Percentiles rank a stretch among this genome's conserved stretches.
Conservation (phyloP, 768 basidiomycete genomes). For the Mycena capillaripes region DNA sequence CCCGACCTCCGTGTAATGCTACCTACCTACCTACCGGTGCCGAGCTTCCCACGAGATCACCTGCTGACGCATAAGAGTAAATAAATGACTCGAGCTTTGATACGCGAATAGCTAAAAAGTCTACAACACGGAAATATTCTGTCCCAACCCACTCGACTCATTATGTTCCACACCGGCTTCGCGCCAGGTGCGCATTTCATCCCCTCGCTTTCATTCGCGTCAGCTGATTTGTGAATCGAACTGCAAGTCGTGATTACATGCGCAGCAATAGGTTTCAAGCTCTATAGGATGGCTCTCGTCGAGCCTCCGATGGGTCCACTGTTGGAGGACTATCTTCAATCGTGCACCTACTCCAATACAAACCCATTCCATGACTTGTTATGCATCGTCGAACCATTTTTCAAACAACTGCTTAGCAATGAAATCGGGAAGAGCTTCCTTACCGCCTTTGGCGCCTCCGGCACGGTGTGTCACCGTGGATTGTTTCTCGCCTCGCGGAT, state of each 20-base stretch:
- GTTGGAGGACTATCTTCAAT: neutral
- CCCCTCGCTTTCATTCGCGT: too few species aligned
- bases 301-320: constrained; percentile 24
- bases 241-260: constrained; percentile 19
- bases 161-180: too few species aligned
- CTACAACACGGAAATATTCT: too few species aligned
- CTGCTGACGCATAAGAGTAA: too few species aligned
- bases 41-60: too few species aligned
- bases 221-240: too few species aligned
- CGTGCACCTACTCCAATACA: constrained; percentile 11
- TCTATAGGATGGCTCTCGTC: constrained; percentile 14
- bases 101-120: too few species aligned
- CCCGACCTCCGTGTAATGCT: too few species aligned
- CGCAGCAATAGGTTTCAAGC: constrained; percentile 5
- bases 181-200: too few species aligned
- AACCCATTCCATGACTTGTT: constrained; percentile 19
- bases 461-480: constrained; percentile 1
- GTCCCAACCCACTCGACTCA: too few species aligned
- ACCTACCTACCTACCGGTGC: too few species aligned
- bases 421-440: constrained; percentile 27
- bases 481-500: neutral
- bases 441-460: constrained; percentile 14
- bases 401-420: constrained; percentile 23
- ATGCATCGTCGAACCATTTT: constrained; percentile 30
- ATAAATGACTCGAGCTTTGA: too few species aligned